Percentiles rank a stretch among this genome's conserved stretches.
Conservation (phyloP, 805 yeast genomes). For the Suhomyces tanzawaensis region DNA sequence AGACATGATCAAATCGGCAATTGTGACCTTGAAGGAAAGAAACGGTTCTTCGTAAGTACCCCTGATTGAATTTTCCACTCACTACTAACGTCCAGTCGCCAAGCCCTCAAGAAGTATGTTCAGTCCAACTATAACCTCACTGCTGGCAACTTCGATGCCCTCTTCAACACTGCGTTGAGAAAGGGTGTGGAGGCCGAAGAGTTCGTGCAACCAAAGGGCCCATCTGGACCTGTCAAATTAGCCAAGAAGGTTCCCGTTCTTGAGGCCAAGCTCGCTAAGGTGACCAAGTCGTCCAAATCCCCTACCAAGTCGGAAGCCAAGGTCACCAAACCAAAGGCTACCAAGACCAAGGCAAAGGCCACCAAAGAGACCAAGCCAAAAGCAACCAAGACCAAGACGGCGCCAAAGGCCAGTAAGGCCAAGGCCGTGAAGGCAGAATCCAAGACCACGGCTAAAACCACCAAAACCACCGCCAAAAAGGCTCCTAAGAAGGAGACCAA, state of each 20-base stretch:
- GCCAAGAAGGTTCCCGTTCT: constrained; percentile 38
- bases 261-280: constrained; percentile 8
- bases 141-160: constrained; percentile 66
- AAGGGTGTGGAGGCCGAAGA: constrained; percentile 78
- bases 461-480: constrained; percentile 5
- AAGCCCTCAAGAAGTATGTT: constrained; percentile 82
- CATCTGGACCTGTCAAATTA: constrained; percentile 81
- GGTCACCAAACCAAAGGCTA: constrained; percentile 11
- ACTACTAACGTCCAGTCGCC: constrained; percentile 53
- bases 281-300: constrained; percentile 22
- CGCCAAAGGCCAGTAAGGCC: constrained; percentile 11
- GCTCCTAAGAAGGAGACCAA: constrained; percentile 19
- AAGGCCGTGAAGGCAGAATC: constrained; percentile 20
- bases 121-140: constrained; percentile 58
- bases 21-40: constrained; percentile 70
- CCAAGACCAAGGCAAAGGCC: constrained; percentile 11
- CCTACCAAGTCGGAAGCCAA: constrained; percentile 10
- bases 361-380: constrained; percentile 10
- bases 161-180: constrained; percentile 75
- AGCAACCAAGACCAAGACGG: constrained; percentile 10
- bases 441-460: constrained; percentile 11
- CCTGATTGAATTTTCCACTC: constrained; percentile 1
- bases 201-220: constrained; percentile 83
- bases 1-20: constrained; percentile 69
- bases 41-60: constrained; percentile 66